Percentiles rank a stretch among this genome's conserved stretches.
These are phyloP conservation scores for Schizopora paradoxa DNA, from an alignment of 1,284 basidiomycete species.

Conservation along the genomic window DNA sequence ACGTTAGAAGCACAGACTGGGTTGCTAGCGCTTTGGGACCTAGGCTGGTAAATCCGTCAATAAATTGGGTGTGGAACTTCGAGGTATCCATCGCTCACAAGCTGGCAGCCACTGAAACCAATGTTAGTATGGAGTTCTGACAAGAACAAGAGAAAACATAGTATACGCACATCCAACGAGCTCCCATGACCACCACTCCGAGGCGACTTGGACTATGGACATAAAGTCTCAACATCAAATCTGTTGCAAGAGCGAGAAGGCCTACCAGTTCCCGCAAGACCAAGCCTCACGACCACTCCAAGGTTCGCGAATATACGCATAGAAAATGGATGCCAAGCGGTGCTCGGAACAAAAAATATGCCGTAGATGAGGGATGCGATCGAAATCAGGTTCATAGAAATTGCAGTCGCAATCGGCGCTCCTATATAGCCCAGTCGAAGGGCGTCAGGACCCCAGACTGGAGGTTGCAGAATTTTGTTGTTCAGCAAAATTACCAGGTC, in stretches of 20 bases:
- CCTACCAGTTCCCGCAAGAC: constrained; percentile 69
- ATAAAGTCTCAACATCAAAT: not conserved
- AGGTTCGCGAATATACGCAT: constrained; percentile 64
- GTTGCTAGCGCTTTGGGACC: constrained; percentile 62
- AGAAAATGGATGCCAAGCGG: constrained; percentile 82
- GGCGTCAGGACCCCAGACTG: constrained; percentile 79
- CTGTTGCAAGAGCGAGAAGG: constrained; percentile 5
- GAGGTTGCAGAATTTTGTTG: not conserved
- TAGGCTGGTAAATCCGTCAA: constrained; percentile 29
- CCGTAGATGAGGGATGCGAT: constrained; percentile 69
- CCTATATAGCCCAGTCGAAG: constrained; percentile 88
- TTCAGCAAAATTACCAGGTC: constrained; percentile 10
- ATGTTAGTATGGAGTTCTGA: not conserved
- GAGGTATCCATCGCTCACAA: constrained; percentile 36
- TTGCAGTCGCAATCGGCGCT: constrained; percentile 85
- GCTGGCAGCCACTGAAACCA: constrained; percentile 48
- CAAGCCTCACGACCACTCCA: constrained; percentile 68
- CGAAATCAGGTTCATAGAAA: constrained; percentile 84
- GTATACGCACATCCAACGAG: constrained; percentile 49
- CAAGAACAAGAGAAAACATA: not conserved
- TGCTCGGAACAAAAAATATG: constrained; percentile 65
- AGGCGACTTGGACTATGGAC: constrained; percentile 47
- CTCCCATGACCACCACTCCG: constrained; percentile 94
- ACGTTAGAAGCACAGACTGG: constrained; percentile 72
- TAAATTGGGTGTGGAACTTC: constrained; percentile 18